These are phyloP conservation scores for Oryza longistaminata DNA, from an alignment of 176 grass and related monocot species.

Conservation along the genomic window DNA sequence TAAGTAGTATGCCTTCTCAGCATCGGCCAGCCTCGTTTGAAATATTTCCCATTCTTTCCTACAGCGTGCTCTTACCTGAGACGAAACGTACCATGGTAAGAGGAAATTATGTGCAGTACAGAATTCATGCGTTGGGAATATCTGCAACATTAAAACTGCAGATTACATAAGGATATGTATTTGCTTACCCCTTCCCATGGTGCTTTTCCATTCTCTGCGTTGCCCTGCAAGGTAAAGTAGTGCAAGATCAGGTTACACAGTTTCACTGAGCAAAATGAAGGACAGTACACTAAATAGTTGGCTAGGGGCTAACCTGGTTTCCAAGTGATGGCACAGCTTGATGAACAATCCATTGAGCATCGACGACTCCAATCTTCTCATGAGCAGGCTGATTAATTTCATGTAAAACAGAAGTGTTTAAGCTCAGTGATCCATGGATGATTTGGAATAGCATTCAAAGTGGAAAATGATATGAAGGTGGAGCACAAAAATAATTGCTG, in stretches of 20 bases:
- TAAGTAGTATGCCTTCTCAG: constrained; percentile 80
- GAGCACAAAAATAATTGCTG: neutral
- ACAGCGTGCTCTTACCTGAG: constrained; percentile 78
- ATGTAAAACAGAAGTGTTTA: constrained; percentile 16
- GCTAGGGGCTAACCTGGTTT: constrained; percentile 61
- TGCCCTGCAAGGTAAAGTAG: constrained; percentile 50
- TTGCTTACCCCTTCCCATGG: constrained; percentile 91
- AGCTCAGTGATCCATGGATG: constrained; percentile 16
- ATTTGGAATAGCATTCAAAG: constrained; percentile 20
- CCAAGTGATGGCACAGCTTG: constrained; percentile 88
- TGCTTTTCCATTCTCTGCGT: constrained; percentile 73
- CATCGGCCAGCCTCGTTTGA: constrained; percentile 68
- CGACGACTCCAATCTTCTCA: constrained; percentile 98
- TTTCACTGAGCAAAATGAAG: neutral
- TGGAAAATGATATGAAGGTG: neutral
- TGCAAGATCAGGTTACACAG: constrained; percentile 6
- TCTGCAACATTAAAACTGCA: neutral
- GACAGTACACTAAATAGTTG: neutral
- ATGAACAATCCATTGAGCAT: constrained; percentile 99
- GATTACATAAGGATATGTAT: neutral
- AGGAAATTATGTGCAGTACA: neutral
- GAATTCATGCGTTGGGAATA: neutral
- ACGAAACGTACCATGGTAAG: neutral
- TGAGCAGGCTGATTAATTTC: constrained; percentile 83
- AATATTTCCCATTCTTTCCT: constrained; percentile 94